A percentile compares a stretch with the other conserved stretches of the same genome.
Evolutionary conservation across 192 early-diverging fungal species (phyloP).

Genomic region (Coemansia sp.): DNA sequence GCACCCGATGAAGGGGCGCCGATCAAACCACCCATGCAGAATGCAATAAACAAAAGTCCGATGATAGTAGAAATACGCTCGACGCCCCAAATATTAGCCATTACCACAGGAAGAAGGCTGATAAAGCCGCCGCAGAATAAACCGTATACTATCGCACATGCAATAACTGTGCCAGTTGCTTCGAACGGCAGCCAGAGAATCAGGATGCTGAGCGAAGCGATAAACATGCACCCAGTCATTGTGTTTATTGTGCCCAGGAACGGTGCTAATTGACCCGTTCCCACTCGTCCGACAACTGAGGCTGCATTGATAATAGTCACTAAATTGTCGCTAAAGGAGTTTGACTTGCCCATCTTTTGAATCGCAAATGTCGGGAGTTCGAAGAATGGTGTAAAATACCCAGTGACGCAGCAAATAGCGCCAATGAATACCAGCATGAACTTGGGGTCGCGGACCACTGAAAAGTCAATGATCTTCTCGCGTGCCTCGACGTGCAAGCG

Average conservation of each 20-base stretch:
- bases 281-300: slow-evolving; percentile 64
- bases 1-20: slow-evolving; percentile 59
- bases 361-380: slow-evolving; percentile 52
- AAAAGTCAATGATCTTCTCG: slow-evolving; percentile 51
- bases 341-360: slow-evolving; percentile 44
- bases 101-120: slow-evolving; percentile 58
- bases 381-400: slow-evolving; percentile 65
- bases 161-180: slow-evolving; percentile 36
- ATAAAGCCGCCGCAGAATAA: slow-evolving; percentile 62
- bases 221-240: slow-evolving; percentile 49
- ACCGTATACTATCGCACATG: slow-evolving; percentile 60
- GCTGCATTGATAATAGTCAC: slow-evolving; percentile 68
- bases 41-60: slow-evolving; percentile 57
- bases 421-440: slow-evolving; percentile 48
- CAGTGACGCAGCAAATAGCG: slow-evolving; percentile 47
- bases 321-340: slow-evolving; percentile 55
- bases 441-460: slow-evolving; percentile 43
- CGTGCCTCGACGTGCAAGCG: slow-evolving; percentile 12
- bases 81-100: slow-evolving; percentile 61
- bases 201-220: slow-evolving; percentile 50
- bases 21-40: slow-evolving; percentile 51
- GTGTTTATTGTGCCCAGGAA: slow-evolving; percentile 64
- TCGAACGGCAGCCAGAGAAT: slow-evolving; percentile 60
- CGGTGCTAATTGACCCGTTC: slow-evolving; percentile 63
- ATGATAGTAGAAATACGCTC: slow-evolving; percentile 60